These are phyloP conservation scores for Starmerella apis DNA, from an alignment of 805 yeast genomes.

Conservation along the genomic window DNA sequence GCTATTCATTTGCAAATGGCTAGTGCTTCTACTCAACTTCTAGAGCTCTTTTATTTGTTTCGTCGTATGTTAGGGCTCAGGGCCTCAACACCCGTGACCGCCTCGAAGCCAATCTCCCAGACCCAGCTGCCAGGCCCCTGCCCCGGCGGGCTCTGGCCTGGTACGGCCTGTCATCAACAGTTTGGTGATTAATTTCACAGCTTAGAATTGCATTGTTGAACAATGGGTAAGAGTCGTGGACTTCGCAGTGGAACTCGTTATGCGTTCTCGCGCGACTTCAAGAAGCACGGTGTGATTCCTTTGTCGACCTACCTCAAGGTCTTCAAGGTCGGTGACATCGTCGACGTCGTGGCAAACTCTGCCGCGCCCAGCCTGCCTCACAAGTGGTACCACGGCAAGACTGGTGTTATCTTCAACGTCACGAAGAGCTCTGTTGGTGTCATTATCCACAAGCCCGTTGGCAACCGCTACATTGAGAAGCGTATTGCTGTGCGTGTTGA, in stretches of 20 bases:
- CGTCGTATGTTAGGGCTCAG: neutral
- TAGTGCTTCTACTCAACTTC: too few relatives aligned
- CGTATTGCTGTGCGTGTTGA: conserved; percentile 97
- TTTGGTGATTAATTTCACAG: neutral
- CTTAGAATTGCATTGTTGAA: conserved; percentile 11
- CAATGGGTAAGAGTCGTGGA: conserved; percentile 61
- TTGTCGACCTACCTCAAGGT: conserved; percentile 94
- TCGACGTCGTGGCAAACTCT: conserved; percentile 98
- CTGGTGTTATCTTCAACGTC: conserved; percentile 98
- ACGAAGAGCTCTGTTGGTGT: conserved; percentile 99
- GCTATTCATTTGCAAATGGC: too few relatives aligned
- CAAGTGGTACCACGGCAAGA: conserved; percentile 99
- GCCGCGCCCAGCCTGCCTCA: conserved; percentile 99
- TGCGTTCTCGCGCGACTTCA: conserved; percentile 99
- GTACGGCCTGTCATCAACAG: neutral
- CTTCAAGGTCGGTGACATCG: conserved; percentile 99
- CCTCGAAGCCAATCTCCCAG: neutral
- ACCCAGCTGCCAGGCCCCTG: neutral
- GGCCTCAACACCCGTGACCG: conserved; percentile 4
- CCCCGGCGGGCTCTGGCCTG: neutral
- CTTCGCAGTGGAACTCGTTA: conserved; percentile 99
- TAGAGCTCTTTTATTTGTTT: too few relatives aligned
- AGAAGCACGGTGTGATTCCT: conserved; percentile 88
- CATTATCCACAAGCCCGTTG: conserved; percentile 95
- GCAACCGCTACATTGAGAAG: conserved; percentile 98